Evolutionary conservation across 1,139 yeast genomes (phyloP).

Genomic region (Candida dubliniensis): DNA sequence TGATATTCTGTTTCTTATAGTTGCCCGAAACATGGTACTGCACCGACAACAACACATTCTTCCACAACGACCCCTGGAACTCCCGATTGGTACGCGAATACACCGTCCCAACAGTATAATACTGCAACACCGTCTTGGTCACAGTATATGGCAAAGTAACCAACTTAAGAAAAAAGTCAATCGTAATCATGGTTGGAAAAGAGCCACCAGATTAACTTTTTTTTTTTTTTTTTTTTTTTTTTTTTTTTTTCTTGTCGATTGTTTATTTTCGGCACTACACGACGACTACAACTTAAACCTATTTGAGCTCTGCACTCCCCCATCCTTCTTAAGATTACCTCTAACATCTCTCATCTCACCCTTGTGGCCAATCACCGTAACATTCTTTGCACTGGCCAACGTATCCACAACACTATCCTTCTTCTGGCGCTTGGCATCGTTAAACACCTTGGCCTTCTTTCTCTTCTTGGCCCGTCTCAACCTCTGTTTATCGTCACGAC

Average conservation of each 20-base stretch:
- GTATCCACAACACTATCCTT: constrained; percentile 62
- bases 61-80: constrained; percentile 29
- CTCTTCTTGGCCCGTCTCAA: constrained; percentile 85
- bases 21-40: constrained; percentile 28
- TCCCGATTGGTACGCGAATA: constrained; percentile 31
- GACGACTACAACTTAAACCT: constrained; percentile 25
- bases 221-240: background rate
- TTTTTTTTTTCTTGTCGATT: background rate
- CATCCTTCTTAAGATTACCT: constrained; percentile 60
- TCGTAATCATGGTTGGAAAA: constrained; percentile 8
- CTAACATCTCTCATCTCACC: constrained; percentile 75
- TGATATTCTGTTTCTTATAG: constrained; percentile 15
- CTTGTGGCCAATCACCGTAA: constrained; percentile 74
- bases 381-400: constrained; percentile 69
- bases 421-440: constrained; percentile 23
- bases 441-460: constrained; percentile 60
- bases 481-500: constrained; percentile 84
- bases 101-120: constrained; percentile 35
- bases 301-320: constrained; percentile 21
- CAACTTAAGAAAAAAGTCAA: constrained; percentile 11
- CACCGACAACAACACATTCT: constrained; percentile 30
- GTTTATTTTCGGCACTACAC: too few species aligned
- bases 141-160: constrained; percentile 22
- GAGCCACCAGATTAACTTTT: background rate
- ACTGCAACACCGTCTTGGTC: constrained; percentile 21